Percentiles rank a stretch among this genome's conserved stretches.
phyloP scores from a whole-genome alignment of 148 eudicot species.

The Dysphania ambrosioides region DNA sequence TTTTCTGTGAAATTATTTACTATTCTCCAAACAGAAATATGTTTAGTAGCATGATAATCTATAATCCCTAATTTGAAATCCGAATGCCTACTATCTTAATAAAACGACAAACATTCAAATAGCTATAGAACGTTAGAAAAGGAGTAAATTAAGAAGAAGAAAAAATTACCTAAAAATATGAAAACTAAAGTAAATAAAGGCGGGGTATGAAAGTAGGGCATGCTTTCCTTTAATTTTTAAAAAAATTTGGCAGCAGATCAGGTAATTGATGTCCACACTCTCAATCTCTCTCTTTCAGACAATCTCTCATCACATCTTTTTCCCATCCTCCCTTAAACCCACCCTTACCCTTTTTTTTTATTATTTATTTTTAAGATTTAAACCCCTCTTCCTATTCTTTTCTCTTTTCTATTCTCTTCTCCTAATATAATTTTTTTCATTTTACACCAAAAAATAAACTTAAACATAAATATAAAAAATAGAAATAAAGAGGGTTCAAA shows the following conservation, averaged over 20 bases:
- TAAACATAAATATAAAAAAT: too few relatives aligned
- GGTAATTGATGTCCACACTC: constrained; percentile 66
- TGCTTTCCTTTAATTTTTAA: neutral
- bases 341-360: too few relatives aligned
- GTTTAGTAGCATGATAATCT: too few relatives aligned
- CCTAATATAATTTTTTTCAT: neutral
- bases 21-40: too few relatives aligned
- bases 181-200: constrained; percentile 4
- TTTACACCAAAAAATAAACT: too few relatives aligned
- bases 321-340: neutral
- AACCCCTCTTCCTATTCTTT: neutral
- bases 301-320: constrained; percentile 31
- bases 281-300: constrained; percentile 21
- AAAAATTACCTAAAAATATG: neutral
- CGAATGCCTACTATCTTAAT: too few relatives aligned
- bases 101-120: too few relatives aligned
- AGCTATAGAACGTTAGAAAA: too few relatives aligned
- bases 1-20: too few relatives aligned
- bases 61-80: too few relatives aligned
- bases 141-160: neutral
- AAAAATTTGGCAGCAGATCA: constrained; percentile 9
- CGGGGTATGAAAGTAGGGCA: constrained; percentile 12
- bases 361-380: neutral
- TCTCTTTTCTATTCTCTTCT: constrained; percentile 4
- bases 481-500: neutral